These are phyloP conservation scores for Ophiostoma ips DNA, from an alignment of 2,329 filamentous ascomycete genomes.

Conservation along the genomic window DNA sequence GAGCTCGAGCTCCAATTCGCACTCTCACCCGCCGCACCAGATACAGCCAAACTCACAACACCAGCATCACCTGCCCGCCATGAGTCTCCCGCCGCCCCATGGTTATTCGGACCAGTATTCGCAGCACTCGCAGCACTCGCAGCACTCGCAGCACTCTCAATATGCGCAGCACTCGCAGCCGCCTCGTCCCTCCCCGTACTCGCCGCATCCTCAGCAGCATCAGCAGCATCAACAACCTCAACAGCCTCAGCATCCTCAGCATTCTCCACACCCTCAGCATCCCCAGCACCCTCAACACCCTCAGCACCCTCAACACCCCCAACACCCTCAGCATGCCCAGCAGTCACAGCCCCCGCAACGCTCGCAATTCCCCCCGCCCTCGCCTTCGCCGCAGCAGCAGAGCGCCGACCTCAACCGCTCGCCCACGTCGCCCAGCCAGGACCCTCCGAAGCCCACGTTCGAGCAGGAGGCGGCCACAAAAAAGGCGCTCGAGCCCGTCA, in stretches of 20 bases:
- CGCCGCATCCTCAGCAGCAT: too few relatives aligned
- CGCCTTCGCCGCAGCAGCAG: neutral
- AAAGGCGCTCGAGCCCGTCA: slow-evolving; percentile 12
- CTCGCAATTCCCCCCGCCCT: neutral
- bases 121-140: neutral
- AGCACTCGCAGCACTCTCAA: neutral
- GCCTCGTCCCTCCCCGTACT: too few relatives aligned
- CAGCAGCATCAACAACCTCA: neutral
- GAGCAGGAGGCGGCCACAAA: slow-evolving; percentile 13
- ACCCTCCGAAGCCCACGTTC: slow-evolving; percentile 8
- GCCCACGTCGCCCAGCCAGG: neutral
- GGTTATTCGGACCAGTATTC: slow-evolving; percentile 10
- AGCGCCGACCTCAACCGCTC: neutral
- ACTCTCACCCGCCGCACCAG: neutral
- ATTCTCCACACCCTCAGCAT: neutral
- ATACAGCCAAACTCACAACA: neutral
- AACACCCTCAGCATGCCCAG: neutral
- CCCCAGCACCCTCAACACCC: neutral
- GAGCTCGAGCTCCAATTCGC: neutral
- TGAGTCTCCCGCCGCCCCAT: slow-evolving; percentile 10
- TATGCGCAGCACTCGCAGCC: neutral
- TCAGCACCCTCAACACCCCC: neutral
- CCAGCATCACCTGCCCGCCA: slow-evolving; percentile 6
- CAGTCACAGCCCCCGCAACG: neutral
- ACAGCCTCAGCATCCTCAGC: neutral